These are phyloP conservation scores for Paramecium caudatum DNA, from an alignment of 73 alveolate species.

Conservation along the genomic window DNA sequence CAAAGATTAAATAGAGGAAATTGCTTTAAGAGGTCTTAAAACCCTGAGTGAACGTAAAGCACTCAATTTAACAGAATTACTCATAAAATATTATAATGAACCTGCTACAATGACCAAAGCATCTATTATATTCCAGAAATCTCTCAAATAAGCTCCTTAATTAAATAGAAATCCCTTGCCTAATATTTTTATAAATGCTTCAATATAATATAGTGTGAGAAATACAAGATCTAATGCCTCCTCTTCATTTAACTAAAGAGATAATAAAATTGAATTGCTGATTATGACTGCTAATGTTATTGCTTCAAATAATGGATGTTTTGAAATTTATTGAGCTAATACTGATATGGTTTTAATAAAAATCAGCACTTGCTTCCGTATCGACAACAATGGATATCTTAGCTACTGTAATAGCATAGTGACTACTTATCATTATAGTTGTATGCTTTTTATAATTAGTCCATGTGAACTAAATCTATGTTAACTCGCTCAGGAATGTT, in stretches of 20 bases:
- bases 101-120: conserved; percentile 85
- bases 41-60: conserved; percentile 97
- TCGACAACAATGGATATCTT: conserved; percentile 22
- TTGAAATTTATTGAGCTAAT: background rate
- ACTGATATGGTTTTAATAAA: background rate
- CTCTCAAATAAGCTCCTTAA: conserved; percentile 82
- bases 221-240: conserved; percentile 43
- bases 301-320: conserved; percentile 63
- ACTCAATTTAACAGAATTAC: conserved; percentile 80
- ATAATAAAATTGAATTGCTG: conserved; percentile 82
- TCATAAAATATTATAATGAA: conserved; percentile 77
- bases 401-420: conserved; percentile 18
- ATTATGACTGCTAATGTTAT: conserved; percentile 71
- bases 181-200: conserved; percentile 73
- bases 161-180: conserved; percentile 76
- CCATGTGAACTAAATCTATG: conserved; percentile 56
- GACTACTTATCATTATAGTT: conserved; percentile 24
- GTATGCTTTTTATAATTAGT: conserved; percentile 35
- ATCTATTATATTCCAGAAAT: conserved; percentile 87
- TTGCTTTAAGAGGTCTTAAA: conserved; percentile 97
- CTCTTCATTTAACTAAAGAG: conserved; percentile 61
- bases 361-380: conserved; percentile 29
- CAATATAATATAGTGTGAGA: conserved; percentile 69
- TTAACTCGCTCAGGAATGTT: background rate
- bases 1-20: conserved; percentile 94